phyloP scores from a whole-genome alignment of 768 basidiomycete species.

The Suillus brevipes region DNA sequence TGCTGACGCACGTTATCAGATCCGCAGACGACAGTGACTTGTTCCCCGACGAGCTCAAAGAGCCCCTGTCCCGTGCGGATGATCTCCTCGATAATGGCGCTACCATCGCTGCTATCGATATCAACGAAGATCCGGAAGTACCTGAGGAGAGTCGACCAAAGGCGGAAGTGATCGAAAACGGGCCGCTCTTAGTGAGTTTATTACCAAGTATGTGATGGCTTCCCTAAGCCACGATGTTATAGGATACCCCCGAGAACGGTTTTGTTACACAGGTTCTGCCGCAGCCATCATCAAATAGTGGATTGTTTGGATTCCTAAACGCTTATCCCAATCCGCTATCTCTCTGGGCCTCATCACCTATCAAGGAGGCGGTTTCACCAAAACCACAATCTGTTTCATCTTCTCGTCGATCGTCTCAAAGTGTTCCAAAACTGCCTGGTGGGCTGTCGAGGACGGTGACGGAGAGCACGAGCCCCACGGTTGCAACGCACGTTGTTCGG shows the following conservation, averaged over 20 bases:
- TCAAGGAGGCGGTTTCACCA: slow-evolving; percentile 23
- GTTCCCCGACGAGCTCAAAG: slow-evolving; percentile 60
- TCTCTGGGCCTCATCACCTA: slow-evolving; percentile 43
- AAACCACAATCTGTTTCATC: slow-evolving; percentile 19
- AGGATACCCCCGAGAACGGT: slow-evolving; percentile 31
- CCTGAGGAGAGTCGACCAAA: slow-evolving; percentile 20
- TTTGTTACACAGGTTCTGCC: slow-evolving; percentile 19
- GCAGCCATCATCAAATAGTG: slow-evolving; percentile 31
- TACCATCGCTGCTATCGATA: slow-evolving; percentile 12
- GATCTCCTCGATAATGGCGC: slow-evolving; percentile 50
- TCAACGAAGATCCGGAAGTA: slow-evolving; percentile 17
- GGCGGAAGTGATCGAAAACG: slow-evolving; percentile 23
- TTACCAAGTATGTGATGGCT: not conserved
- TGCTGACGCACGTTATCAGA: slow-evolving; percentile 32
- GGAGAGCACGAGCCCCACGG: not conserved
- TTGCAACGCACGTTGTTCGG: slow-evolving; percentile 7
- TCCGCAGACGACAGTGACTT: slow-evolving; percentile 55
- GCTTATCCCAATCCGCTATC: slow-evolving; percentile 59
- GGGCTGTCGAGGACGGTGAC: slow-evolving; percentile 29
- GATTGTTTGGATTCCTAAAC: slow-evolving; percentile 62
- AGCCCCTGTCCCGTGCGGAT: slow-evolving; percentile 61
- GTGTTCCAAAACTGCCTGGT: slow-evolving; percentile 37
- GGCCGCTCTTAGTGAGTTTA: slow-evolving; percentile 22
- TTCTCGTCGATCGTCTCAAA: slow-evolving; percentile 26
- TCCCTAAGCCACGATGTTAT: slow-evolving; percentile 1